Conservation (phyloP, 306 rosid species). For the cucumber (Cucumis sativus) region Cucumber_9930_V3 NC_026658.2:14329501-14330000, state of each 20-base stretch:
- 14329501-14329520: neutral
- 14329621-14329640: neutral
- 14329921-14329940: neutral
- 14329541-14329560: neutral
- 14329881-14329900: neutral
- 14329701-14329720: slow-evolving; percentile 32
- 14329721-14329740: slow-evolving; percentile 18
- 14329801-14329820: slow-evolving; percentile 46
- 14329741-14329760: slow-evolving; percentile 43
- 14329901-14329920: neutral
- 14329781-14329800: slow-evolving; percentile 61
- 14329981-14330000: slow-evolving; percentile 78
- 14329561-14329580: neutral
- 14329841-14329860: slow-evolving; percentile 17
- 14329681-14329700: slow-evolving; percentile 19
- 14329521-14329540: neutral
- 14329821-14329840: slow-evolving; percentile 49
- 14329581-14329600: neutral
- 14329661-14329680: slow-evolving; percentile 14
- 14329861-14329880: neutral
- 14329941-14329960: slow-evolving; percentile 48
- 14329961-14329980: slow-evolving; percentile 53
- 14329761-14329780: slow-evolving; percentile 45
- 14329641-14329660: slow-evolving; percentile 8
- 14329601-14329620: neutral